phyloP scores from a whole-genome alignment of 2,329 filamentous ascomycete genomes.

The Pyricularia pennisetigena region DNA sequence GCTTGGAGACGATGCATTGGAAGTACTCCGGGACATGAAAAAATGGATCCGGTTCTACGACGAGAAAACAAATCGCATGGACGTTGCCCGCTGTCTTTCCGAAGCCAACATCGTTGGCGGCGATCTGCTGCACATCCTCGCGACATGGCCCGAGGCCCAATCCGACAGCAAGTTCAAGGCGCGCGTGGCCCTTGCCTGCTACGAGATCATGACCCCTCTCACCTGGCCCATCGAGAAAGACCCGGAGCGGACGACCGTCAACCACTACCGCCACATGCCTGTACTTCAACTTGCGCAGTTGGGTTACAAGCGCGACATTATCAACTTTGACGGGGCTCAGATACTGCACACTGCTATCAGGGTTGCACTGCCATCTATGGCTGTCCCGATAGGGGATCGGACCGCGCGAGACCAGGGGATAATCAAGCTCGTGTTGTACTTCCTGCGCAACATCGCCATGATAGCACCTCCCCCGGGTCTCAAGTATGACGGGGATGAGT shows the following conservation, averaged over 20 bases:
- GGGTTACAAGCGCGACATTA: slow-evolving; percentile 77
- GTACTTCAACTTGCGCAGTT: slow-evolving; percentile 83
- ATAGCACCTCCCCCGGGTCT: slow-evolving; percentile 66
- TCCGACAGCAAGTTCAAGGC: slow-evolving; percentile 66
- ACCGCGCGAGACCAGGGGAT: slow-evolving; percentile 78
- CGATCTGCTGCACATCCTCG: slow-evolving; percentile 82
- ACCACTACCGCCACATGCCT: slow-evolving; percentile 85
- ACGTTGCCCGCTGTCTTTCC: slow-evolving; percentile 85
- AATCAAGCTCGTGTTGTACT: slow-evolving; percentile 81
- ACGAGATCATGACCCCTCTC: slow-evolving; percentile 83
- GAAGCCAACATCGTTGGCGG: slow-evolving; percentile 88
- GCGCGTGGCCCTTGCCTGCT: slow-evolving; percentile 71
- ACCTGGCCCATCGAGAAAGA: slow-evolving; percentile 89
- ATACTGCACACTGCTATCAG: slow-evolving; percentile 76
- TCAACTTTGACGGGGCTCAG: slow-evolving; percentile 69
- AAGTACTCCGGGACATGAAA: slow-evolving; percentile 86
- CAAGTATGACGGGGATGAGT: slow-evolving; percentile 77
- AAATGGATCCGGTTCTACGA: slow-evolving; percentile 94
- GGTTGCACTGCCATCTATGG: slow-evolving; percentile 78
- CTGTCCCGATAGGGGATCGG: slow-evolving; percentile 64
- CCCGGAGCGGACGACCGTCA: slow-evolving; percentile 73
- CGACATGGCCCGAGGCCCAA: slow-evolving; percentile 65
- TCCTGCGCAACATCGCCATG: slow-evolving; percentile 80
- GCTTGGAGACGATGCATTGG: slow-evolving; percentile 85
- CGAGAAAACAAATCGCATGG: slow-evolving; percentile 85